phyloP scores from a whole-genome alignment of 306 rosid genomes.

The Acacia confusa region DNA sequence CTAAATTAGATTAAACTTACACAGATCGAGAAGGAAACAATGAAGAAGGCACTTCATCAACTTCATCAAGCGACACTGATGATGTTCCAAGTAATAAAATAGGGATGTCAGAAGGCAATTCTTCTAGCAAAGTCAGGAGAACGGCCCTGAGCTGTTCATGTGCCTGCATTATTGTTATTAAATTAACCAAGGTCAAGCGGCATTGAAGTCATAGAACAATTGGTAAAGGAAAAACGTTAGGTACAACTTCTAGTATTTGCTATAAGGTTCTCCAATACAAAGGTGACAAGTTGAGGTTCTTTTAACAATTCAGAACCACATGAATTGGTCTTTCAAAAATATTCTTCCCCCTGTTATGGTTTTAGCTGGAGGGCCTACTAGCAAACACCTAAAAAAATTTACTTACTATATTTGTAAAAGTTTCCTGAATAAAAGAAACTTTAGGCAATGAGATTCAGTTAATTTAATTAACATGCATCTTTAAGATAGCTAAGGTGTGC shows the following conservation, averaged over 20 bases:
- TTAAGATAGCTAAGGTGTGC: slow-evolving; percentile 14
- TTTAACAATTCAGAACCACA: neutral
- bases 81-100: slow-evolving; percentile 83
- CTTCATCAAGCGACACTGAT: slow-evolving; percentile 60
- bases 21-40: slow-evolving; percentile 64
- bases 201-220: slow-evolving; percentile 18
- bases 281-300: neutral
- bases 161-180: slow-evolving; percentile 60
- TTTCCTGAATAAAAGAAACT: neutral
- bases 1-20: slow-evolving; percentile 54
- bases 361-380: neutral
- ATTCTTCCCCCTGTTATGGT: neutral
- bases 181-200: slow-evolving; percentile 35
- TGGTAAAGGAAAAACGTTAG: neutral
- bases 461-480: slow-evolving; percentile 23
- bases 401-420: neutral
- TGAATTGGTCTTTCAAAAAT: neutral
- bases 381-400: neutral
- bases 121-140: slow-evolving; percentile 82
- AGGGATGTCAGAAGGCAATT: slow-evolving; percentile 83
- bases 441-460: slow-evolving; percentile 15
- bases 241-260: neutral
- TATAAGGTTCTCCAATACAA: neutral
- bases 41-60: slow-evolving; percentile 68
- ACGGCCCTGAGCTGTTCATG: slow-evolving; percentile 95